Base-by-base conservation (phyloP, 139 green algal genomes). In the Klebsormidium nitens region DNA sequence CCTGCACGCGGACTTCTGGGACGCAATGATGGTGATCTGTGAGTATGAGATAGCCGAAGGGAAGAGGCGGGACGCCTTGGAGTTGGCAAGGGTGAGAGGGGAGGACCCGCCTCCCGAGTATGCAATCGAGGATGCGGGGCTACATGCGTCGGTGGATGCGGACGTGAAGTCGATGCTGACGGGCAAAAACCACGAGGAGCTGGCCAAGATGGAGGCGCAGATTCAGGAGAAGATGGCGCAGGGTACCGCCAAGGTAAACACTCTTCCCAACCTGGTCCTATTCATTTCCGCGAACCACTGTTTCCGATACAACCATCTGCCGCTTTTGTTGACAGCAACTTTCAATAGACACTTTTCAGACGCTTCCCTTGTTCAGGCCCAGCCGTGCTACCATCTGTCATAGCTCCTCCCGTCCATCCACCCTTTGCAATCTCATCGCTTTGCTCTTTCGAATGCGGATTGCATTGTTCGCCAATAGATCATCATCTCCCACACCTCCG, bases 11-110 rank as follows among this genome's bases (percentile, higher is more conserved):
- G 36, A 66, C 6, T 81, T 78, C 50, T 83, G 77, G 77, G 31
- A 44, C 36, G 38, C 58, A 17, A 71, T 83, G 48, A 69, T 81
- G 34, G 59, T 74, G 23, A 46, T 83, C 11, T 75, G 71, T 36
- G 35, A 75, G 17, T 23, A 79, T 23, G 74, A 79, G 36, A 50
- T 79, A 37, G 32, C 40, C 3, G 76, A 82, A 26, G 48, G 39
- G 2, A 59, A 6, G 23, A 28, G 49, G 14, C 39, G 72, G 2
- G 67, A 82, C 26, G 65, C 59, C 5, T 19, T 52, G 2, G 71
- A 76, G 2, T 57, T 64, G 8, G 71, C 72, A 44, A 44, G 72
- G 5, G 40, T 70, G 29, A 31, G 72, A 11, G 65, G 77, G 28
- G 57, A 75, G 57, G 68, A 75, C 11, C 68, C 68, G 1, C 68